A percentile compares a stretch with the other conserved stretches of the same genome.
These are phyloP conservation scores for Carex kokanica DNA, from an alignment of 176 grass and related monocot genomes.

Conservation along the genomic window DNA sequence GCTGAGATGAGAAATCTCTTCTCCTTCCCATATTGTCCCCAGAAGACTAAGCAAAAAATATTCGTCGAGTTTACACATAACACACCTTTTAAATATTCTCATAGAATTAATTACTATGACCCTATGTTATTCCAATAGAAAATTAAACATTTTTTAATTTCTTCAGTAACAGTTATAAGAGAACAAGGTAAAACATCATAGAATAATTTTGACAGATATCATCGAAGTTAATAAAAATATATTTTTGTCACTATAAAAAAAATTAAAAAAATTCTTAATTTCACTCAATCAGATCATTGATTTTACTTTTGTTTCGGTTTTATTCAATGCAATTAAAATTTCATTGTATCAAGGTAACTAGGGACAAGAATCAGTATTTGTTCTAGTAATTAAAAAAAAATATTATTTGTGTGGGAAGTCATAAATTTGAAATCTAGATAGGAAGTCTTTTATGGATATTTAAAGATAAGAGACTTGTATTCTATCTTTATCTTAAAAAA, in stretches of 20 bases:
- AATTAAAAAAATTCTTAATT: not conserved
- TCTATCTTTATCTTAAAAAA: no score
- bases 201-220: not conserved
- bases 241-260: not conserved
- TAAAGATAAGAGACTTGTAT: no score
- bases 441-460: no score
- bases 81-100: not conserved
- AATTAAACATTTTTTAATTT: not conserved
- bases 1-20: conserved; percentile 1
- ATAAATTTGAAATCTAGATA: no score
- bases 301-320: not conserved
- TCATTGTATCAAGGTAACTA: no score
- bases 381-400: no score
- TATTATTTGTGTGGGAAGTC: no score
- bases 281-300: not conserved
- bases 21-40: not conserved
- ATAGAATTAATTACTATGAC: not conserved
- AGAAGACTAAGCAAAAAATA: not conserved
- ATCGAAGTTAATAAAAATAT: not conserved
- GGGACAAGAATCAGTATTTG: not conserved
- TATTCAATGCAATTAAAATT: not conserved
- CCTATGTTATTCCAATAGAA: not conserved
- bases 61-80: not conserved
- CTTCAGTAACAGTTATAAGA: not conserved
- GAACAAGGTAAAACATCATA: not conserved